Evolutionary conservation across 163 green algal species (phyloP).

Genomic region (Coccomyxa subellipsoidea): DNA sequence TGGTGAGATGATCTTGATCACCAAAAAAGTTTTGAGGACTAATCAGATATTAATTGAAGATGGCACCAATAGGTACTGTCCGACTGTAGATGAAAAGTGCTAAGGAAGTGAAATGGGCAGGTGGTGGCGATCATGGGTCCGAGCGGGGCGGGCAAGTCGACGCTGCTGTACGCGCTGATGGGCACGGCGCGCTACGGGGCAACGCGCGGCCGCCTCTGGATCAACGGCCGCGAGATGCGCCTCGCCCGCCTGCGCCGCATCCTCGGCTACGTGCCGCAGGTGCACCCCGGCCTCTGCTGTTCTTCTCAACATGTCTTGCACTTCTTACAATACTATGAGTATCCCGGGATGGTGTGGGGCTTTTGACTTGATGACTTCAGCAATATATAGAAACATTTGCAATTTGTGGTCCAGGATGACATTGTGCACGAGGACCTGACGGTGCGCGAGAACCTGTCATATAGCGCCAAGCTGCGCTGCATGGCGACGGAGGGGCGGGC

Average conservation of each 20-base stretch:
- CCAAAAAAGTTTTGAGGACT: no score
- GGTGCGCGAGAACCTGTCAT: slow-evolving; percentile 75
- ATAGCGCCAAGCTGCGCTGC: slow-evolving; percentile 48
- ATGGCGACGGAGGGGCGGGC: slow-evolving; percentile 5
- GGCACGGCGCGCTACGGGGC: slow-evolving; percentile 52
- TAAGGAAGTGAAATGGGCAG: no score
- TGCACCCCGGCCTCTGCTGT: no score
- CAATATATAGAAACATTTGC: neutral
- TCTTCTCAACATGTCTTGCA: no score
- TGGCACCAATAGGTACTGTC: no score
- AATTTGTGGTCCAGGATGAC: slow-evolving; percentile 26
- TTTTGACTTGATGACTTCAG: no score
- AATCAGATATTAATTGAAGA: no score
- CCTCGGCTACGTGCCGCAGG: slow-evolving; percentile 77
- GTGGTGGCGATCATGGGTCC: slow-evolving; percentile 73
- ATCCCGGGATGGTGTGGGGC: no score
- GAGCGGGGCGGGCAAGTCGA: slow-evolving; percentile 75
- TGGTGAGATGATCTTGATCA: no score
- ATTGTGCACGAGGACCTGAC: slow-evolving; percentile 80
- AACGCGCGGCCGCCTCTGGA: slow-evolving; percentile 42
- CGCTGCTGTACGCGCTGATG: slow-evolving; percentile 78
- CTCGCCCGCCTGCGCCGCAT: slow-evolving; percentile 42
- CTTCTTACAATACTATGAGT: no score
- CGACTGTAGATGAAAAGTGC: no score
- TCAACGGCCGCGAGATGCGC: slow-evolving; percentile 65